These are phyloP conservation scores for Plasmodium yoelii DNA, from an alignment of 169 alveolate species.

Conservation along the genomic window DNA sequence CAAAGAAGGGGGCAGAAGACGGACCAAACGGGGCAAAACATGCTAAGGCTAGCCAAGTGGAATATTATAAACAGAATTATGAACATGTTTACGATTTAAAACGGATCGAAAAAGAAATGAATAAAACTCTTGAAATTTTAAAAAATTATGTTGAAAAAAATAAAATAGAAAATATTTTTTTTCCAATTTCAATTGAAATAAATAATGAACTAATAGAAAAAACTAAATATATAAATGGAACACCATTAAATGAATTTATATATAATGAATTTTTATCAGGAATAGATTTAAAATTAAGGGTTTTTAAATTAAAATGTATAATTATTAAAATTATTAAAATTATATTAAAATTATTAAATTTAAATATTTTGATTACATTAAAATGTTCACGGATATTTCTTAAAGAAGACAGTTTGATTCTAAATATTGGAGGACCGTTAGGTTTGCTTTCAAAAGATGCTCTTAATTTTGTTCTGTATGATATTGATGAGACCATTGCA, in stretches of 20 bases:
- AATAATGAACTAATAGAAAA: conserved; percentile 26
- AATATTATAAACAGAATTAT: not conserved
- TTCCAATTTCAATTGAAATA: conserved; percentile 51
- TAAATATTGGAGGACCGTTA: conserved; percentile 50
- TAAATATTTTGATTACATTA: conserved; percentile 15
- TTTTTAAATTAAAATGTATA: conserved; percentile 56
- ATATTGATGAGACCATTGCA: conserved; percentile 47
- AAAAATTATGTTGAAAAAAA: conserved; percentile 20
- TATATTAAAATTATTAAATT: conserved; percentile 5
- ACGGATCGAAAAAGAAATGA: conserved; percentile 27
- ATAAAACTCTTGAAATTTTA: conserved; percentile 4
- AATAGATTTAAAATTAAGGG: conserved; percentile 51
- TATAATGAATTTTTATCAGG: conserved; percentile 71
- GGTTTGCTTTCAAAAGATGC: conserved; percentile 32
- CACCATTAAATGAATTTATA: conserved; percentile 59
- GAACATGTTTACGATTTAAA: no score
- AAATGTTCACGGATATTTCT: conserved; percentile 57
- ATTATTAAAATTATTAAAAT: conserved; percentile 32
- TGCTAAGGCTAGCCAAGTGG: not conserved
- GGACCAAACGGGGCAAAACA: no score
- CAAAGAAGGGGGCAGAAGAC: no score
- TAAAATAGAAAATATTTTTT: conserved; percentile 23
- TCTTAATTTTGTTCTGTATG: conserved; percentile 12
- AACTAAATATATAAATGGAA: conserved; percentile 51
- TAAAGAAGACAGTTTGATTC: conserved; percentile 38